phyloP scores from a whole-genome alignment of 768 basidiomycete genomes.

The Hericium coralloides region DNA sequence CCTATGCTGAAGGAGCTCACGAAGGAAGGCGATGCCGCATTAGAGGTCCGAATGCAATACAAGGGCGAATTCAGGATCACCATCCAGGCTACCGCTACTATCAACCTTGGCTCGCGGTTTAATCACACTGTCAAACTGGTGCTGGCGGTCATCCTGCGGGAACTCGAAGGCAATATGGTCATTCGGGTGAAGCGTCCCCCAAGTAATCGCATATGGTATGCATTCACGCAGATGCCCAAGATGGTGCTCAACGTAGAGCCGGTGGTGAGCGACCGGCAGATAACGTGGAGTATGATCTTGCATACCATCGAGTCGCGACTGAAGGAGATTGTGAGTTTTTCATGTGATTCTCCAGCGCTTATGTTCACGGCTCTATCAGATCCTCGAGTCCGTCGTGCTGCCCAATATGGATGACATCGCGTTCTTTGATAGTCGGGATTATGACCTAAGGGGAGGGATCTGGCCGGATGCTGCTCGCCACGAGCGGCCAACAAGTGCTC shows the following conservation, averaged over 20 bases:
- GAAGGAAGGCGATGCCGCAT: constrained; percentile 82
- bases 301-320: constrained; percentile 84
- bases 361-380: constrained; percentile 36
- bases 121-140: constrained; percentile 89
- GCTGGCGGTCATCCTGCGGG: constrained; percentile 79
- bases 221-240: constrained; percentile 82
- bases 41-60: constrained; percentile 80
- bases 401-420: constrained; percentile 99
- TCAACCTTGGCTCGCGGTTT: constrained; percentile 63
- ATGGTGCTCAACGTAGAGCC: constrained; percentile 89
- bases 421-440: constrained; percentile 75
- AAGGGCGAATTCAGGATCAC: constrained; percentile 87
- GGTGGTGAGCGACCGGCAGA: constrained; percentile 88
- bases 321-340: constrained; percentile 66
- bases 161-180: constrained; percentile 85
- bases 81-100: constrained; percentile 81
- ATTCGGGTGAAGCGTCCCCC: constrained; percentile 92
- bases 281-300: constrained; percentile 90
- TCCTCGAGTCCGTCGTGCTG: constrained; percentile 87
- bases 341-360: not conserved
- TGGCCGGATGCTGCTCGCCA: constrained; percentile 67
- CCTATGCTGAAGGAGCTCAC: constrained; percentile 98
- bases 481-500: constrained; percentile 17
- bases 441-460: constrained; percentile 75
- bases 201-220: constrained; percentile 92